Base-by-base conservation (phyloP, 2,329 filamentous ascomycete genomes). In the Pseudocercospora pini-densiflorae region DNA sequence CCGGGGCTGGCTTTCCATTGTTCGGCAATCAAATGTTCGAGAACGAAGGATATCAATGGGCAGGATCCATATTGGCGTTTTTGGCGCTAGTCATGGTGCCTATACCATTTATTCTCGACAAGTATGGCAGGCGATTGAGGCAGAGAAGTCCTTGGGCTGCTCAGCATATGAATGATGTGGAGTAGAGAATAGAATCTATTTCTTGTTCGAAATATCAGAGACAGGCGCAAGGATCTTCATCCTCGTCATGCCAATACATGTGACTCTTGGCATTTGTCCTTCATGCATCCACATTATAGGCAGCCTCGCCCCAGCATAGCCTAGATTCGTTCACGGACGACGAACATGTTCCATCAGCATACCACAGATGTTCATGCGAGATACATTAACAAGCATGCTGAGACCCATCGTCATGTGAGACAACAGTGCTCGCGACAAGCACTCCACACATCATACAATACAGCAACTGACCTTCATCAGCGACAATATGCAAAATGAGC, bases 151-250 rank as follows among this genome's bases (percentile, higher is more conserved):
- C 40, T 19, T n/a, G 40, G 40, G 36, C 36, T 40, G 36, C 36
- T 40, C 36, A 40, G 14, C 36, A 40, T 40, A 40, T 40, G 36
- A 6, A 40, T 9, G 36, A 8, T 43, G 40, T 43, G 5, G 40
- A 43, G 6, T 43, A n/a, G 40, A 43, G 5, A 43, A n/a, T 7
- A 43, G 7, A 77, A 27, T 14, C 4, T 5, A 49, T 2, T 24
- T 14, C 21, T 27, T 51, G 47, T 3, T 21, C 23, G 2, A 12
- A 9, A 24, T 27, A 5, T 12, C 3, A 51, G 47, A 51, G 9
- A 21, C 23, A 27, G 12, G 47, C 47, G 45, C 45, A 24, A 4
- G 19, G 23, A 49, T 49, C 12, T n/a, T 24, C 45, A 24, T 24
- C 6, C 14, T 23, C 2, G 47, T 5, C 47, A 51, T 24, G 47